A percentile compares a stretch with the other conserved stretches of the same genome.
Evolutionary conservation across 2,329 filamentous ascomycete species (phyloP).

Genomic region (Calonectria hongkongensis): DNA sequence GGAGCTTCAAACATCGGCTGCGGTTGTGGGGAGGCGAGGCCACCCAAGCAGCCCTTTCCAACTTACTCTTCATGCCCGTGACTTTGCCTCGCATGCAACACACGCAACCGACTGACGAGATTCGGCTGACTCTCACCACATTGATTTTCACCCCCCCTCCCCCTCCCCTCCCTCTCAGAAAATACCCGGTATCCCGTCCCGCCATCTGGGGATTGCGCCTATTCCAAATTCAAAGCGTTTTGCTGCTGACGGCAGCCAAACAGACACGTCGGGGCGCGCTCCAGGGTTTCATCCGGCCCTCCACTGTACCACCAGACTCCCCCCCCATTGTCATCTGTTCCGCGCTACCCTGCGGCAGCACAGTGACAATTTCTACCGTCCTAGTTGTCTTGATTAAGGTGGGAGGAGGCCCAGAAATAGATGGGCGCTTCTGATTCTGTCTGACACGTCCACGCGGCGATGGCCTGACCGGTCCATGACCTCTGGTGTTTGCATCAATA

Average conservation of each 20-base stretch:
- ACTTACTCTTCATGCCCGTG: constrained; percentile 8
- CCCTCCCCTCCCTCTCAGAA: neutral
- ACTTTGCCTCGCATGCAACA: constrained; percentile 20
- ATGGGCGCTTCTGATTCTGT: constrained; percentile 39
- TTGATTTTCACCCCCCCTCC: neutral
- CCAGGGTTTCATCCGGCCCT: constrained; percentile 11
- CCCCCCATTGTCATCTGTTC: neutral
- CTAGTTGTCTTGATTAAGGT: constrained; percentile 6
- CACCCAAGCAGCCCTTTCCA: neutral
- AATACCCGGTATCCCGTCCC: neutral
- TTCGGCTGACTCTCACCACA: constrained; percentile 35
- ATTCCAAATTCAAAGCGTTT: constrained; percentile 4
- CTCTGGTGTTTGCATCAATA: constrained; percentile 30
- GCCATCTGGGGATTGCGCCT: constrained; percentile 12
- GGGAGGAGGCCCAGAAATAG: constrained; percentile 39
- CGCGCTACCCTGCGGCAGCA: neutral
- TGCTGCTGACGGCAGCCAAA: constrained; percentile 24
- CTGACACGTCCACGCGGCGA: constrained; percentile 41
- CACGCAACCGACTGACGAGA: constrained; percentile 32
- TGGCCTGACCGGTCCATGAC: constrained; percentile 42
- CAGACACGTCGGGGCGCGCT: neutral
- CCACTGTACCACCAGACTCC: neutral
- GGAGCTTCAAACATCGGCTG: constrained; percentile 24
- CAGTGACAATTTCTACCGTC: neutral
- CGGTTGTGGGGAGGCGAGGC: neutral